A percentile compares a stretch with the other conserved stretches of the same genome.
phyloP scores from a whole-genome alignment of 768 basidiomycete species.

The Boletus subcaerulescens region DNA sequence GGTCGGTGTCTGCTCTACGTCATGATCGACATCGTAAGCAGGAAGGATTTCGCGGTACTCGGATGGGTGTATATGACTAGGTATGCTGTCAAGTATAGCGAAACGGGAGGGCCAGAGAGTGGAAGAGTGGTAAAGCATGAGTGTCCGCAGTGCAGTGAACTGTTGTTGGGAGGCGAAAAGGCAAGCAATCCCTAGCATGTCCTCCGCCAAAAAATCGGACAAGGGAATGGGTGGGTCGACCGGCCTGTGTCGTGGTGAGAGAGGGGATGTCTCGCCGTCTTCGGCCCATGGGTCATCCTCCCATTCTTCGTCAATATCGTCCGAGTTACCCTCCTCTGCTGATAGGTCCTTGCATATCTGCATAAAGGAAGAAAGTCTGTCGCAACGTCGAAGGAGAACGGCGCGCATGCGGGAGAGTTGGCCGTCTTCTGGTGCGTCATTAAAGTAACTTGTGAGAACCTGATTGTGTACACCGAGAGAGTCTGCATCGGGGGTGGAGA shows the following conservation, averaged over 20 bases:
- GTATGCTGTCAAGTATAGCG: slow-evolving; percentile 67
- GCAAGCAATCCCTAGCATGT: slow-evolving; percentile 58
- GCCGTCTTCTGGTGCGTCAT: slow-evolving; percentile 54
- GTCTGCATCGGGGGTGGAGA: slow-evolving; percentile 12
- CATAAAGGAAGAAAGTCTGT: slow-evolving; percentile 69
- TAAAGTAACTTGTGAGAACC: slow-evolving; percentile 52
- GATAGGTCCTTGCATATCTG: slow-evolving; percentile 51
- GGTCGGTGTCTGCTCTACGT: slow-evolving; percentile 39
- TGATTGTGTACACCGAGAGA: slow-evolving; percentile 17
- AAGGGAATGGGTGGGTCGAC: slow-evolving; percentile 50
- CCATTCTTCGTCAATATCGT: slow-evolving; percentile 44
- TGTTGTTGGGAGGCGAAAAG: slow-evolving; percentile 62
- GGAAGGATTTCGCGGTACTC: slow-evolving; percentile 65
- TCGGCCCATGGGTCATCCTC: slow-evolving; percentile 69
- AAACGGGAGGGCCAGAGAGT: slow-evolving; percentile 69
- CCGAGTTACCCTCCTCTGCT: slow-evolving; percentile 22
- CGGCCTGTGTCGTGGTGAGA: slow-evolving; percentile 17
- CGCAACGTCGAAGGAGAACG: slow-evolving; percentile 64
- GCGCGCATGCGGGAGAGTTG: slow-evolving; percentile 63
- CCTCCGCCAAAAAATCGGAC: slow-evolving; percentile 57
- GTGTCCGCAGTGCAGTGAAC: slow-evolving; percentile 53
- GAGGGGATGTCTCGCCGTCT: slow-evolving; percentile 30
- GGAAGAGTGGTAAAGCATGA: slow-evolving; percentile 55
- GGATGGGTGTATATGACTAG: slow-evolving; percentile 66
- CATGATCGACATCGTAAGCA: slow-evolving; percentile 46